These are phyloP conservation scores for Auriscalpium orientale DNA, from an alignment of 768 basidiomycete genomes.

Conservation along the genomic window DNA sequence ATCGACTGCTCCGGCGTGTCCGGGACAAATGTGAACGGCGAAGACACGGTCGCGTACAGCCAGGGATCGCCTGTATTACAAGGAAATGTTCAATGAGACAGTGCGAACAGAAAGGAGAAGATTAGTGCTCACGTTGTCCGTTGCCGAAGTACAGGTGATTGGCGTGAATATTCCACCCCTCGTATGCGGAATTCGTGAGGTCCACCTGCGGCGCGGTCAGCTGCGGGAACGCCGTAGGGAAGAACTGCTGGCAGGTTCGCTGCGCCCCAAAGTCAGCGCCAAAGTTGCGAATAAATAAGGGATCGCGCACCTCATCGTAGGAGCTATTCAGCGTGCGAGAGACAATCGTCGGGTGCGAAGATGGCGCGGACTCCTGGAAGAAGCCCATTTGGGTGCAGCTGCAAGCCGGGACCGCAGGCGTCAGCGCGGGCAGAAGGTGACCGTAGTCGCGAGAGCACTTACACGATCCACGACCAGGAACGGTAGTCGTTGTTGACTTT, in stretches of 20 bases:
- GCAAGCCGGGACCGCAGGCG: not conserved
- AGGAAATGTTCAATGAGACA: slow-evolving; percentile 14
- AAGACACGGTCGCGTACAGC: not conserved
- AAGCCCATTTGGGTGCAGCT: slow-evolving; percentile 69
- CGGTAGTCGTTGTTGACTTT: slow-evolving; percentile 46
- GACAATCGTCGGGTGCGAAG: not conserved
- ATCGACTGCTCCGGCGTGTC: not conserved
- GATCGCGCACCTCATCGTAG: not conserved
- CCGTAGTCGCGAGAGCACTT: slow-evolving; percentile 1
- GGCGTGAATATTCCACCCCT: slow-evolving; percentile 18
- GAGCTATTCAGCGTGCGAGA: not conserved
- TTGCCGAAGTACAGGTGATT: slow-evolving; percentile 18
- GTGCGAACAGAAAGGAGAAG: slow-evolving; percentile 4
- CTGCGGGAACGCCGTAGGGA: slow-evolving; percentile 13
- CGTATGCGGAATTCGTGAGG: slow-evolving; percentile 13
- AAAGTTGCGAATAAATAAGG: not conserved
- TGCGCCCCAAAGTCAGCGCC: slow-evolving; percentile 14
- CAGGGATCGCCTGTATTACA: not conserved
- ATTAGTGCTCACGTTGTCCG: slow-evolving; percentile 1
- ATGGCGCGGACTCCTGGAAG: slow-evolving; percentile 1
- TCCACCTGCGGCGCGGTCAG: slow-evolving; percentile 9
- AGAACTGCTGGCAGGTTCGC: slow-evolving; percentile 16
- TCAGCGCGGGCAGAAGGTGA: not conserved
- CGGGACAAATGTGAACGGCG: not conserved
- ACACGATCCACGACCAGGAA: slow-evolving; percentile 72